Base-by-base conservation (phyloP, 1,139 yeast species). In the Pichia sp. region DNA sequence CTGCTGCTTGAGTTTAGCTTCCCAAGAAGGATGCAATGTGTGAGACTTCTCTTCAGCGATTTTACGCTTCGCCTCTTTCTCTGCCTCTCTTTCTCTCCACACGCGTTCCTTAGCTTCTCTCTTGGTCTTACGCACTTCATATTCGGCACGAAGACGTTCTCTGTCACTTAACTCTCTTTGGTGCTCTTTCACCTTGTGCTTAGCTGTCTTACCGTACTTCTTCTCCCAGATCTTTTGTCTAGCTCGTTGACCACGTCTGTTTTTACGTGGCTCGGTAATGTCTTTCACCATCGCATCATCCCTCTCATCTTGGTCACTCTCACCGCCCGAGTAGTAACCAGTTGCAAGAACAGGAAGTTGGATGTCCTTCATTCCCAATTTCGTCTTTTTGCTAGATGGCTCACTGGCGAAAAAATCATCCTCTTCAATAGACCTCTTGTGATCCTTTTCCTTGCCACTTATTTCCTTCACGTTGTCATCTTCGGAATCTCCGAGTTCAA, bases 211-310 rank as follows among this genome's bases (percentile, higher is more conserved):
- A 26, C 98, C 98, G 55, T 69, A 91, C 58, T 91, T 91, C 60
- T 72, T 66, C 53, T 87, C 98, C 96, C 97, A 88, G 37, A 91
- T 86, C 64, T 83, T 82, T 58, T 91, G 93, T 62, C 99, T 77
- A 2, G 96, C 98, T 48, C 97, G 69, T 65, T 93, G 98, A 16
- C 98, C 98, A 55, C 96, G 76, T 60, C 98, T 72, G 58, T 91
- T 93, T 52, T 87, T 87, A 46, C 93, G 72, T 24, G 51, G 46
- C 35, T 70, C 66, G 2, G 72, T 68, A 19, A 71, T 69, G 34
- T 69, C 68, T 45, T 74, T 71, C 7, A 80, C 87, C 2, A 76
- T 68, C 28, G 63, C 59, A 46, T 83, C 88, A 6, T 38, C 40
- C 5, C 41, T 33, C 25, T 46, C 47, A 34, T 74, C 74, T 26